Conservation (phyloP, 2,329 filamentous ascomycete genomes). For the Dactylellina haptotyla region DNA sequence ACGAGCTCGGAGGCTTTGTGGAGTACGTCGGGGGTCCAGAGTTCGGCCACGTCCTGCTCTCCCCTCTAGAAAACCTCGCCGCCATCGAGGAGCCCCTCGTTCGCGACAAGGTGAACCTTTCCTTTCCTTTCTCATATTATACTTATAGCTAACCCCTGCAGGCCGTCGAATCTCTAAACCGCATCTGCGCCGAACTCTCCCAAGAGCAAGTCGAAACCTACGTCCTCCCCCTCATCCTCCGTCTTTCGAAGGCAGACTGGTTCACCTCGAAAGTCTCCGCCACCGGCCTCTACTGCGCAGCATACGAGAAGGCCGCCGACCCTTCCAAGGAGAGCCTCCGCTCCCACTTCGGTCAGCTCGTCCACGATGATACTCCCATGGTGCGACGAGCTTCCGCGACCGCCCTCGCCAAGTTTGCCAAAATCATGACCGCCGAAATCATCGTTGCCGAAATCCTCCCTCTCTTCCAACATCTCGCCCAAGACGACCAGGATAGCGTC, state of each 20-base stretch:
- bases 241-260: conserved; percentile 99
- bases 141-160: conserved; percentile 63
- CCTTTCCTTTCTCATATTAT: conserved; percentile 18
- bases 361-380: conserved; percentile 99
- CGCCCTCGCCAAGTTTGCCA: conserved; percentile 96
- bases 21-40: conserved; percentile 96
- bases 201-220: conserved; percentile 93
- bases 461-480: conserved; percentile 94
- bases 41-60: conserved; percentile 94
- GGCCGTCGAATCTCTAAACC: conserved; percentile 99
- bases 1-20: conserved; percentile 95
- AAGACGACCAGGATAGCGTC: conserved; percentile 97
- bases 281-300: conserved; percentile 90
- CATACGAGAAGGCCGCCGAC: conserved; percentile 89
- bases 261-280: conserved; percentile 99
- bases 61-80: conserved; percentile 95
- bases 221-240: conserved; percentile 94
- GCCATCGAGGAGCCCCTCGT: conserved; percentile 98
- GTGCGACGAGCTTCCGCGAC: conserved; percentile 95
- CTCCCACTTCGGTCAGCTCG: conserved; percentile 89
- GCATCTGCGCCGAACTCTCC: conserved; percentile 93
- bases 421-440: conserved; percentile 89
- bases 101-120: conserved; percentile 82
- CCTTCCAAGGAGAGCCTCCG: conserved; percentile 90
- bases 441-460: conserved; percentile 99